Evolutionary conservation across 768 basidiomycete genomes (phyloP).

Genomic region (Baorangia bicolor): DNA sequence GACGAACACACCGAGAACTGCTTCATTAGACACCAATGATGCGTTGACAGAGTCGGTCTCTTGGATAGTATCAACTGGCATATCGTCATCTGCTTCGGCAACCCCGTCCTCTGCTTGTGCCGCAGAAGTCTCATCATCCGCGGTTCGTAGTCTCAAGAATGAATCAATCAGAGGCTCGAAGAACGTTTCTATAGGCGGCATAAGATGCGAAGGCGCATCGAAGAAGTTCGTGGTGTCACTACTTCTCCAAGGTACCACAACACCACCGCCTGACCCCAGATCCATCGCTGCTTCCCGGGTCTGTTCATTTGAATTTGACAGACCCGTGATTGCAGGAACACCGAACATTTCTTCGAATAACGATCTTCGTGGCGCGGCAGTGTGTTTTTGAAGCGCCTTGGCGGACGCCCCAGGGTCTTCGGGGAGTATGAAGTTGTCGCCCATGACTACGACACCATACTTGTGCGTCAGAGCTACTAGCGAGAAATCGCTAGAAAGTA

Average conservation of each 20-base stretch:
- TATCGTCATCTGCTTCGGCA: slow-evolving; percentile 43
- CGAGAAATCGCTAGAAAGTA: slow-evolving; percentile 41
- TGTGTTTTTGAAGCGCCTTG: slow-evolving; percentile 34
- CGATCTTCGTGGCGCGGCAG: slow-evolving; percentile 45
- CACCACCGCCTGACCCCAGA: slow-evolving; percentile 13
- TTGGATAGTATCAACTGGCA: slow-evolving; percentile 39
- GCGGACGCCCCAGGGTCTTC: slow-evolving; percentile 45
- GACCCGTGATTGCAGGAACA: slow-evolving; percentile 56
- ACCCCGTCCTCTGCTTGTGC: slow-evolving; percentile 19
- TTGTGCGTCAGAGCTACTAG: slow-evolving; percentile 68
- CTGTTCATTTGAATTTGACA: slow-evolving; percentile 22
- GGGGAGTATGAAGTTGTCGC: slow-evolving; percentile 48
- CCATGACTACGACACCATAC: slow-evolving; percentile 68
- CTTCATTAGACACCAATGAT: slow-evolving; percentile 42
- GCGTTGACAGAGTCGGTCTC: slow-evolving; percentile 19
- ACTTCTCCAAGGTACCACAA: slow-evolving; percentile 36
- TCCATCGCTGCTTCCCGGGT: slow-evolving; percentile 11
- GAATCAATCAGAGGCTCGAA: slow-evolving; percentile 63
- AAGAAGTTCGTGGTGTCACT: slow-evolving; percentile 51
- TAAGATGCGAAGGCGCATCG: slow-evolving; percentile 69
- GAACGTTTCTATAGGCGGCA: slow-evolving; percentile 69
- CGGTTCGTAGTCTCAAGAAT: slow-evolving; percentile 39
- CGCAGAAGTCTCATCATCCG: slow-evolving; percentile 14
- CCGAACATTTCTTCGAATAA: slow-evolving; percentile 94
- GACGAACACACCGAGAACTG: slow-evolving; percentile 59